Conservation (phyloP, 352 stramenopile genomes). For the Phytophthora brassicae region DNA sequence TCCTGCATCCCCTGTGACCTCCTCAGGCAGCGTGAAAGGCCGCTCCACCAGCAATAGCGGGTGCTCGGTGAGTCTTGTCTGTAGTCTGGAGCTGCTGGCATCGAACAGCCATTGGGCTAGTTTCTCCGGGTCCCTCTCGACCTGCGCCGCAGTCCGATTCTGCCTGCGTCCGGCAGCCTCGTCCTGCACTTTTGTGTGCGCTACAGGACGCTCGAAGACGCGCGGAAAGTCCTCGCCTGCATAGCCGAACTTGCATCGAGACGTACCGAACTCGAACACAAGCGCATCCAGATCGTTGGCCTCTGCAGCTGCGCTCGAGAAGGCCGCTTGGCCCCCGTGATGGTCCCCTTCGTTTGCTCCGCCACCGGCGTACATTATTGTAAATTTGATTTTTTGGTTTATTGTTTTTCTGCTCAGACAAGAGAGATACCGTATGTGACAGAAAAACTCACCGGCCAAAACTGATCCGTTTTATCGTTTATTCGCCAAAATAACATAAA, state of each 20-base stretch:
- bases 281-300: slow-evolving; percentile 77
- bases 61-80: slow-evolving; percentile 63
- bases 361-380: slow-evolving; percentile 38
- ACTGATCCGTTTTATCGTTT: too few species aligned
- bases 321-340: slow-evolving; percentile 26
- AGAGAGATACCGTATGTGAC: too few species aligned
- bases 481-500: too few species aligned
- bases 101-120: slow-evolving; percentile 78
- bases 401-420: too few species aligned
- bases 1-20: slow-evolving; percentile 29
- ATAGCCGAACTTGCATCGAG: slow-evolving; percentile 82
- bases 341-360: slow-evolving; percentile 36
- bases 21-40: slow-evolving; percentile 58
- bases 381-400: too few species aligned
- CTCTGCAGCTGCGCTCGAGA: slow-evolving; percentile 56
- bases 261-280: slow-evolving; percentile 79
- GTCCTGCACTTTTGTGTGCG: slow-evolving; percentile 15
- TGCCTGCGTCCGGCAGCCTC: slow-evolving; percentile 13
- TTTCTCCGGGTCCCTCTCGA: slow-evolving; percentile 60
- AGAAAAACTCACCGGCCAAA: too few species aligned
- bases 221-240: slow-evolving; percentile 88
- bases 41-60: slow-evolving; percentile 67
- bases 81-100: slow-evolving; percentile 39
- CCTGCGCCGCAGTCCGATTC: slow-evolving; percentile 35
- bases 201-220: slow-evolving; percentile 55